phyloP scores from a whole-genome alignment of 2,329 filamentous ascomycete species.

The Sporothrix variecibatus region DNA sequence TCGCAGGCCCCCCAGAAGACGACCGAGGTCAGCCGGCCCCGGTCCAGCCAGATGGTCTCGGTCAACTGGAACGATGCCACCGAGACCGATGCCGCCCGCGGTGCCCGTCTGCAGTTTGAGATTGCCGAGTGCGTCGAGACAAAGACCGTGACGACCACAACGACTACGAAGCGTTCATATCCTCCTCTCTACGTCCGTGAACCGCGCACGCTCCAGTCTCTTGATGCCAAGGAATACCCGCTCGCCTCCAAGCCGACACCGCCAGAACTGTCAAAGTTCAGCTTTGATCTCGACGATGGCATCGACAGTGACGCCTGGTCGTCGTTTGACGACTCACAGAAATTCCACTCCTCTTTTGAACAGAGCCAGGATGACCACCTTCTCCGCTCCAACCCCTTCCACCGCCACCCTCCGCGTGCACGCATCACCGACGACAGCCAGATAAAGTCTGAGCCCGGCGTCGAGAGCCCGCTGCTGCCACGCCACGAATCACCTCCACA shows the following conservation, averaged over 20 bases:
- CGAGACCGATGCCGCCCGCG: conserved; percentile 32
- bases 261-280: conserved; percentile 72
- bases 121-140: conserved; percentile 68
- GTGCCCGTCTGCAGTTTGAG: conserved; percentile 53
- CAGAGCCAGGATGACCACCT: conserved; percentile 27
- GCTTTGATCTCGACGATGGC: conserved; percentile 67
- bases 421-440: conserved; percentile 26
- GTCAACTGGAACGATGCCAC: conserved; percentile 41
- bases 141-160: conserved; percentile 83
- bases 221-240: conserved; percentile 89
- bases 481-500: conserved; percentile 36
- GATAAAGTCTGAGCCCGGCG: conserved; percentile 38
- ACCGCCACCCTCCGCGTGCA: conserved; percentile 14
- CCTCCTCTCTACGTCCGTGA: conserved; percentile 80
- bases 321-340: conserved; percentile 31
- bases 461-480: conserved; percentile 38
- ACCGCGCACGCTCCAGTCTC: conserved; percentile 66
- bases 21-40: conserved; percentile 39
- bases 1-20: conserved; percentile 33
- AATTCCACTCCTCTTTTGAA: conserved; percentile 19
- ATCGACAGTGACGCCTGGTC: conserved; percentile 46
- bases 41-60: conserved; percentile 40
- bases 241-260: conserved; percentile 82
- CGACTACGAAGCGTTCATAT: conserved; percentile 80
- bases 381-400: conserved; percentile 5